Evolutionary conservation across 164 flowering plant species (phyloP), one percentile per base, ranked within the genome.

Genomic region (Vitis rotundifolia): DNA sequence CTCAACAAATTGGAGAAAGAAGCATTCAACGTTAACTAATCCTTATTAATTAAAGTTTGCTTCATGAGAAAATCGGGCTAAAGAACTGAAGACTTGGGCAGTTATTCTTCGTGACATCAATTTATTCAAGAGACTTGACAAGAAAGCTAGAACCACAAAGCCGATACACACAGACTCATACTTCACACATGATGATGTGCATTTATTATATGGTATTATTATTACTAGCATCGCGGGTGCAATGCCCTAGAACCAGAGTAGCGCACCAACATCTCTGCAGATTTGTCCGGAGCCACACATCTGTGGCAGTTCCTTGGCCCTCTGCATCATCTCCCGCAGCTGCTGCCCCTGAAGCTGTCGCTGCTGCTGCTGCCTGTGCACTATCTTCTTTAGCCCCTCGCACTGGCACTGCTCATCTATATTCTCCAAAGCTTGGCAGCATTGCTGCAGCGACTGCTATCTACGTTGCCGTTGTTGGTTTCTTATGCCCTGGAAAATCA

Each of bases 341-440:
- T 56, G 26, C 28, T n/a, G n/a, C n/a, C n/a, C n/a, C n/a, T 29
- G 37, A 2, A 2, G 3, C 37, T 12, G 16, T 5, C 7, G n/a
- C 18, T 54, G 16, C 54, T 18, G 56, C 66, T 9, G 26, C 51
- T 47, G 9, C 52, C 50, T 7, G 1, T 10, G 2, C 53, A 16
- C 66, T 15, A 47, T 9, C 37, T 22, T 22, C 26, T 22, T 22
- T 37, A 7, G 61, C 44, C 49, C 72, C 51, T 56, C 9, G 55
- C 76, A 60, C 28, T 31, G 13, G 47, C 70, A 58, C 55, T 53
- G 11, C 19, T 19, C 10, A 0, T 51, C 71, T 5, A 37, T 1
- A 52, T 22, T 10, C 52, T 26, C 13, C 67, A 67, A 10, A 51
- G 37, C 49, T 15, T 48, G 29, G 70, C 71, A 72, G 66, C 75